Evolutionary conservation across 108 stramenopile species (phyloP).

Genomic region (Nitzschia sp.): DNA sequence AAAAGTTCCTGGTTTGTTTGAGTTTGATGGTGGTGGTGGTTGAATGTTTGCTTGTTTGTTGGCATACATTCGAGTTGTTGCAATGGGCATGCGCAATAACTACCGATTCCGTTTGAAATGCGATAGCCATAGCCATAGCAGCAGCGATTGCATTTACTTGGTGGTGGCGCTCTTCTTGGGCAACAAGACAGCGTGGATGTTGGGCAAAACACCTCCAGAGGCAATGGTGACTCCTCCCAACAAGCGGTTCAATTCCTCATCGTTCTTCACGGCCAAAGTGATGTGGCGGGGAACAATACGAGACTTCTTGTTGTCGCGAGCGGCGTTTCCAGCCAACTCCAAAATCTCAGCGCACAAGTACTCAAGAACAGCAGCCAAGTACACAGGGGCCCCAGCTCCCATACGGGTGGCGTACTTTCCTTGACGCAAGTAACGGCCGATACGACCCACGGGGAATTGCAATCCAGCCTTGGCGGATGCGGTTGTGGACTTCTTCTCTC

Average conservation of each 20-base stretch:
- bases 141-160: conserved; percentile 67
- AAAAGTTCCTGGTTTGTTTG: conserved; percentile 28
- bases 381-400: conserved; percentile 96
- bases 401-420: conserved; percentile 92
- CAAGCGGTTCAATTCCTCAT: conserved; percentile 93
- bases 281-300: conserved; percentile 95
- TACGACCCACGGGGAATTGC: conserved; percentile 97
- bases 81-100: too few relatives aligned
- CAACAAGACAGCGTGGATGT: conserved; percentile 94
- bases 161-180: conserved; percentile 77
- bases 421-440: conserved; percentile 93
- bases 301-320: conserved; percentile 96
- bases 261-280: conserved; percentile 91
- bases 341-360: conserved; percentile 95
- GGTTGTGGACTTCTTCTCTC: conserved; percentile 79
- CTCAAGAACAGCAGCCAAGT: conserved; percentile 94
- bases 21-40: background rate
- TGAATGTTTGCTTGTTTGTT: too few relatives aligned
- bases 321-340: conserved; percentile 95
- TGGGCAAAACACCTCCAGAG: conserved; percentile 94
- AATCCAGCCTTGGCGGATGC: conserved; percentile 92
- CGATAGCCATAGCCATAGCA: too few relatives aligned
- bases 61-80: too few relatives aligned
- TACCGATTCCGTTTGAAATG: conserved; percentile 51
- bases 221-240: conserved; percentile 93